Percentiles rank a stretch among this genome's conserved stretches.
Evolutionary conservation across 1,284 basidiomycete genomes (phyloP).

Genomic region (Amanita bisporigera): DNA sequence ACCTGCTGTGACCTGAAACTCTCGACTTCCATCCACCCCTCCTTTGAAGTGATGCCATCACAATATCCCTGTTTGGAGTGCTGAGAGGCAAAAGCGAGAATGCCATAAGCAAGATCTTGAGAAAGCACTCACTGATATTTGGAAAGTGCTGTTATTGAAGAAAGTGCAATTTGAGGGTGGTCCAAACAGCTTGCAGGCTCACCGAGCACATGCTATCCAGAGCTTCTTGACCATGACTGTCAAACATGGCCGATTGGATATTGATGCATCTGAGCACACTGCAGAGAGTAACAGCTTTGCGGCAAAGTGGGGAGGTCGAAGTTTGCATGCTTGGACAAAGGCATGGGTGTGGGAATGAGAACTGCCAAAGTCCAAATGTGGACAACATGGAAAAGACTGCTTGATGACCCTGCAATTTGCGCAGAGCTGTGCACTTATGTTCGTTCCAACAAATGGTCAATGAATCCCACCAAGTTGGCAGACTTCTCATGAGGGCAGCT

Average conservation of each 20-base stretch:
- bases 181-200: conserved; percentile 37
- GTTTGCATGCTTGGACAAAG: conserved; percentile 28
- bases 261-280: not conserved
- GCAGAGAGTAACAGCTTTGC: not conserved
- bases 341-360: conserved; percentile 25
- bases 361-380: conserved; percentile 32
- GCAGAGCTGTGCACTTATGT: conserved; percentile 11
- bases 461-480: conserved; percentile 41
- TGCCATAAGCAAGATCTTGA: not conserved
- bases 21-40: not conserved
- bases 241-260: conserved; percentile 22
- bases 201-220: conserved; percentile 34
- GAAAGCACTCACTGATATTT: conserved; percentile 7
- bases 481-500: conserved; percentile 32
- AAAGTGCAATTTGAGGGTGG: conserved; percentile 25
- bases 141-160: conserved; percentile 27
- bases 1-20: no score
- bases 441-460: conserved; percentile 40
- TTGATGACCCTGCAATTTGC: conserved; percentile 33
- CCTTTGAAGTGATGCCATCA: not conserved
- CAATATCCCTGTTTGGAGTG: not conserved
- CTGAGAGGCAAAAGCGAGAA: not conserved
- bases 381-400: conserved; percentile 35
- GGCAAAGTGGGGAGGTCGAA: conserved; percentile 27
- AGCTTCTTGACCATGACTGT: conserved; percentile 35